phyloP scores from a whole-genome alignment of 352 stramenopile species.

The Pythium apleroticum region DNA sequence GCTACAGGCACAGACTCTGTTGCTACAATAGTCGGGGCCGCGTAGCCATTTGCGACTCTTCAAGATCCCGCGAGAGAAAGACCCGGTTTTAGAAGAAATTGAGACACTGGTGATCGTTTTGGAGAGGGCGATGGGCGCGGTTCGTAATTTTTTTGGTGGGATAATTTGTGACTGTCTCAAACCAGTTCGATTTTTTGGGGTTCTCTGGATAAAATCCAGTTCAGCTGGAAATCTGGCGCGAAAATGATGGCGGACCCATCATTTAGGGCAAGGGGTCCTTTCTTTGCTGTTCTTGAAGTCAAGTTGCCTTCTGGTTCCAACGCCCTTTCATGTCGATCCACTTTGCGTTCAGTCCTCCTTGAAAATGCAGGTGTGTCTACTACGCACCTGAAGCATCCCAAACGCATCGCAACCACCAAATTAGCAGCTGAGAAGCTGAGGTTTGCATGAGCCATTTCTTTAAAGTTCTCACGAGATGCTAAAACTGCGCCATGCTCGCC shows the following conservation, averaged over 20 bases:
- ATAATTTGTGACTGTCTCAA: constrained; percentile 18
- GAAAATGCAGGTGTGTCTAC: too few species aligned
- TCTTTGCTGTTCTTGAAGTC: constrained; percentile 17
- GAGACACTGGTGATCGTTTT: not conserved
- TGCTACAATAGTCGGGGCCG: too few species aligned
- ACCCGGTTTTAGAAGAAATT: too few species aligned
- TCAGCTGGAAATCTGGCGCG: constrained; percentile 11
- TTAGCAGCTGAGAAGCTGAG: not conserved
- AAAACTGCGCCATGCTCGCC: not conserved
- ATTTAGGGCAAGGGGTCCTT: constrained; percentile 1
- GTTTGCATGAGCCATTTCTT: not conserved
- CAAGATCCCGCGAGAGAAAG: too few species aligned
- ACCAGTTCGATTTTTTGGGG: constrained; percentile 26
- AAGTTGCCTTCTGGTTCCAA: constrained; percentile 9
- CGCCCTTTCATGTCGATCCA: constrained; percentile 17
- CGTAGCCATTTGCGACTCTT: constrained; percentile 13
- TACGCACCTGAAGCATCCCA: not conserved
- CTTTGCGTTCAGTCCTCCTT: too few species aligned
- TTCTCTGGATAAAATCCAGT: not conserved
- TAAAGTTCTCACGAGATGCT: not conserved
- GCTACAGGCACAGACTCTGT: not conserved
- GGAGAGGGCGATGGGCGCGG: not conserved
- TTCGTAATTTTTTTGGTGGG: constrained; percentile 10
- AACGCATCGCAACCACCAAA: not conserved
- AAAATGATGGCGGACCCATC: constrained; percentile 4